Evolutionary conservation across 768 basidiomycete genomes (phyloP), one percentile per base, ranked within the genome.

Genomic region (Pleurotus pulmonarius): DNA sequence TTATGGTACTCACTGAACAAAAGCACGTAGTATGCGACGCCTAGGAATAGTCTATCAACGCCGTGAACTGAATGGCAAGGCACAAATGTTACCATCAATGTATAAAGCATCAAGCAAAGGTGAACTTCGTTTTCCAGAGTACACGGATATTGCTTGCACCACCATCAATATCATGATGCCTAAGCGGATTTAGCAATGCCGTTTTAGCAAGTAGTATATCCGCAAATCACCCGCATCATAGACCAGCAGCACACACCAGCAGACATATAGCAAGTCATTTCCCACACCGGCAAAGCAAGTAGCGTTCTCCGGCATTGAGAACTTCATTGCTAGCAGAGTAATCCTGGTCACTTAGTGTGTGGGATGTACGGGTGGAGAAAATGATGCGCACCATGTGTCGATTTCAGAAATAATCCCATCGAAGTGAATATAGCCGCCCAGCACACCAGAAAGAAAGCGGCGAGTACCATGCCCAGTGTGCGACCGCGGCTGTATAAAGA

Each of bases 81-180:
- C 46, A 48, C 3, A 16, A 16, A 37, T 37, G 15, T 24, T 41
- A 53, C 51, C 51, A 15, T 53, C 51, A 12, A 53, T 53, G n/a
- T 53, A 53, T 12, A 53, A 25, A 39, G 25, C 39, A 24, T 53
- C 41, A 24, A 53, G 37, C 9, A 53, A 39, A 6, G 51, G 38
- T 3, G 51, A 53, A 9, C 39, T 53, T 13, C 18, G 34, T 5
- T 20, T 22, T 4, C 20, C 26, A 18, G 37, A 40, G 22, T 53
- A 53, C 11, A 53, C 24, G 11, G 51, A n/a, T 18, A 40, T 3
- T 20, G 51, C 51, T 15, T 53, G 51, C 3, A 40, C 51, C 12
- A 53, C 11, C 51, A 53, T 53, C 51, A 53, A n/a, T 7, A 53
- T 53, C 51, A 53, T 53, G 51, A 53, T 53, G 22, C 51, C 51